Evolutionary conservation across 768 basidiomycete genomes (phyloP).

Genomic region (Amanita phalloides): DNA sequence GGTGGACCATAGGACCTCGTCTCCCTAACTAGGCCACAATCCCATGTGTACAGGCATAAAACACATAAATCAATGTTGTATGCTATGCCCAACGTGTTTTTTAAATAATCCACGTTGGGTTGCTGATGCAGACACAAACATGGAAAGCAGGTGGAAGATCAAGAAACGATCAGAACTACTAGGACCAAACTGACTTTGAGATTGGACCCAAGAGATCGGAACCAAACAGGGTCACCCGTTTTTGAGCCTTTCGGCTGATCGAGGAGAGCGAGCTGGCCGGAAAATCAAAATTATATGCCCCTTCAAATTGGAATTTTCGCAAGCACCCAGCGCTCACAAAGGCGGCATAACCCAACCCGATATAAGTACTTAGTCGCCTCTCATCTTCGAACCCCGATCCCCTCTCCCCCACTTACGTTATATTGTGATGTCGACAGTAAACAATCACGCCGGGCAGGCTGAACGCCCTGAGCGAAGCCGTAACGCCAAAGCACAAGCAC

Average conservation of each 20-base stretch:
- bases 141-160: background rate
- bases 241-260: slow-evolving; percentile 28
- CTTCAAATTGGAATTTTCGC: slow-evolving; percentile 19
- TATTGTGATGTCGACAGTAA: slow-evolving; percentile 48
- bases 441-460: slow-evolving; percentile 40
- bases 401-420: slow-evolving; percentile 40
- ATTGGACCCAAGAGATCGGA: slow-evolving; percentile 15
- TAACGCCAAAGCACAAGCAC: slow-evolving; percentile 81
- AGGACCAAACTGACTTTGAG: slow-evolving; percentile 7
- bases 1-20: background rate
- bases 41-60: background rate
- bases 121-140: slow-evolving; percentile 1
- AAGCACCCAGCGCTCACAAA: slow-evolving; percentile 21
- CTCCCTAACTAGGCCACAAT: background rate
- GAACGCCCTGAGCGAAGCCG: slow-evolving; percentile 78
- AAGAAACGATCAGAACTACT: slow-evolving; percentile 3
- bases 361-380: slow-evolving; percentile 28
- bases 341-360: slow-evolving; percentile 17
- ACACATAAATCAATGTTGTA: background rate
- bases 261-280: slow-evolving; percentile 42
- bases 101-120: slow-evolving; percentile 4
- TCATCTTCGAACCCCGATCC: slow-evolving; percentile 40
- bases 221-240: slow-evolving; percentile 26
- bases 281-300: slow-evolving; percentile 26
- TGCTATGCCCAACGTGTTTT: slow-evolving; percentile 9